Base-by-base conservation (phyloP, 2,329 filamentous ascomycete genomes). In the Nigrospora sphaerica region DNA sequence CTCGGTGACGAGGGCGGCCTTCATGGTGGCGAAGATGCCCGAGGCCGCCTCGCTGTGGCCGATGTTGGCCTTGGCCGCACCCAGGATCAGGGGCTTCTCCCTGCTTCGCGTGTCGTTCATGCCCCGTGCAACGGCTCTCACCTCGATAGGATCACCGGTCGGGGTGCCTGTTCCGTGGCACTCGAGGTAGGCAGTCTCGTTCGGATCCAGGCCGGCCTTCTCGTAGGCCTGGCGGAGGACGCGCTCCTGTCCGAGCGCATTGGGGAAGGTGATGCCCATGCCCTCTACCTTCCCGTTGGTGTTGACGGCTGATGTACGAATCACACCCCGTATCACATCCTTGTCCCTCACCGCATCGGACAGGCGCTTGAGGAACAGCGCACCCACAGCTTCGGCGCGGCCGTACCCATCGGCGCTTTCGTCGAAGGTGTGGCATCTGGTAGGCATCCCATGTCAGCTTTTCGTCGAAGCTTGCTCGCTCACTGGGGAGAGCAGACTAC, bases 221-320 rank as follows among this genome's bases (percentile, higher is more conserved):
- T 54, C 41, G 17, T 46, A 40, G 16, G 44, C 44, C 4, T 33
- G 19, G 14, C 44, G 44, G 4, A 46, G 19, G 11, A 46, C 37
- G 2, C 10, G 7, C 44, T 46, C 44, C 28, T 46, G 44, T 12
- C 36, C 44, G 2, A 40, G 28, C 4, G n/a, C 32, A 28, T 40
- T 40, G 14, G 44, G 44, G 10, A 16, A 34, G 10, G 44, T 46
- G 28, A 46, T 46, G 23, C 44, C 44, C 34, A 54, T 50, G 1
- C 52, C 62, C 12, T 54, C 50, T 2, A 54, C 53, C 32, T 59
- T 56, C 13, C 60, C 59, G 43, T 61, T 60, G 32, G 59, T 57
- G 48, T 64, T 62, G 11, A 57, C 56, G 11, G 55, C 58, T 1
- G 49, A 48, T 10, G 46, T 48, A 4, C 51, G 53, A 39, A 64